Base-by-base conservation (phyloP, 2,329 filamentous ascomycete genomes). In the Fonsecaea pugnacius region DNA sequence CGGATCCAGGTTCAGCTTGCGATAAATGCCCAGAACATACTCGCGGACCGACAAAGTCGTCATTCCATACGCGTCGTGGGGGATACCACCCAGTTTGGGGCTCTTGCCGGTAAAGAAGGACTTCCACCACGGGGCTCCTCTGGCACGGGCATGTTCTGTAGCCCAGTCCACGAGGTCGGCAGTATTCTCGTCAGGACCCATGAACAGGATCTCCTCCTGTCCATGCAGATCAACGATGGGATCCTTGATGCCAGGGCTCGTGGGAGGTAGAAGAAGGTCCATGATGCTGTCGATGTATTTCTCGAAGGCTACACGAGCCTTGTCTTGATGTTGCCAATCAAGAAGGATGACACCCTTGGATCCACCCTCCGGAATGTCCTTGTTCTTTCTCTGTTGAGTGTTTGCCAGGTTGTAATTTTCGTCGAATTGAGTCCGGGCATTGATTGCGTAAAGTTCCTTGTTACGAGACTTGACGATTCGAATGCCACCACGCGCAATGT, bases 91-190 rank as follows among this genome's bases (percentile, higher is more conserved):
- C 14, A 99, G 85, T 78, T 91, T 95, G 59, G 92, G 95, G 71
- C 92, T 96, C 85, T 99, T 99, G 74, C 95, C 95, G 1, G 95
- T 99, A 84, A 99, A 99, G 86, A 99, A 99, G 0, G 95, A 99
- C 84, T 99, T 99, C 95, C 95, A 99, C 92, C 94, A 99, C 32
- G 92, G 92, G 4, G 95, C 95, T 52, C 92, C 92, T 72, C 95
- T 89, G 67, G 82, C 82, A 58, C 92, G 87, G 66, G 95, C 95
- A 77, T 99, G 95, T 78, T 95, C 89, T 1, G 95, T 99, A n/a
- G 95, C 95, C 95, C 95, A 99, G 79, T 99, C 89, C 58, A 99
- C 95, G 36, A 99, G 85, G 73, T 96, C 92, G 24, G 95, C 95
- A 1, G 95, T 99, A 81, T 99, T 99, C 87, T 99, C 95, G 71